Percentiles rank a stretch among this genome's conserved stretches.
Conservation (phyloP, 805 yeast genomes). For the Tetrapisispora phaffii region DNA sequence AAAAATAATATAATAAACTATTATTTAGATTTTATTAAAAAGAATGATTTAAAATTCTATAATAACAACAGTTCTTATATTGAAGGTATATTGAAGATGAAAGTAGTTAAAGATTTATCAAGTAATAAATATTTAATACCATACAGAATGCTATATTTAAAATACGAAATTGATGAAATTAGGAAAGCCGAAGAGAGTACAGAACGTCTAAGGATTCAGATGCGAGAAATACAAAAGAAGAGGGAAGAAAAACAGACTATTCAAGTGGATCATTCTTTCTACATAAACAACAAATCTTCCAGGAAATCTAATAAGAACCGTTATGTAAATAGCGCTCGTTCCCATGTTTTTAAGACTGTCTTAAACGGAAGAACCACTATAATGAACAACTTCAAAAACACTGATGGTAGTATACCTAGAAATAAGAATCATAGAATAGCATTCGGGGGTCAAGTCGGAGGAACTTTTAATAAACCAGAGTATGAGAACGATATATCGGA, state of each 20-base stretch:
- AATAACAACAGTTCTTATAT: constrained; percentile 10
- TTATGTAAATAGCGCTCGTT: constrained; percentile 5
- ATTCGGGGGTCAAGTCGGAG: constrained; percentile 26
- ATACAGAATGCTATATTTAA: constrained; percentile 28
- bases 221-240: constrained; percentile 23
- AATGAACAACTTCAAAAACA: constrained; percentile 15
- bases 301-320: constrained; percentile 2
- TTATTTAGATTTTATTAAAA: constrained; percentile 11
- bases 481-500: neutral
- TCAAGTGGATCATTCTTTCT: constrained; percentile 15
- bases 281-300: constrained; percentile 7
- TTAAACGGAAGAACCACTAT: constrained; percentile 15
- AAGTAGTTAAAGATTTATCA: constrained; percentile 13
- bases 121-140: constrained; percentile 29
- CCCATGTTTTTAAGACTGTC: constrained; percentile 13
- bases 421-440: constrained; percentile 21
- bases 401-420: constrained; percentile 10
- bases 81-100: constrained; percentile 8
- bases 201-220: constrained; percentile 27
- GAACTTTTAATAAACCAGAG: neutral
- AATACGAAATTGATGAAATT: constrained; percentile 26
- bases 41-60: constrained; percentile 7
- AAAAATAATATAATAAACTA: constrained; percentile 16
- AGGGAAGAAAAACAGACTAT: constrained; percentile 27
- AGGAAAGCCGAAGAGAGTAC: constrained; percentile 30